phyloP scores from a whole-genome alignment of 2,329 filamentous ascomycete genomes.

The Colletotrichum salicis region DNA sequence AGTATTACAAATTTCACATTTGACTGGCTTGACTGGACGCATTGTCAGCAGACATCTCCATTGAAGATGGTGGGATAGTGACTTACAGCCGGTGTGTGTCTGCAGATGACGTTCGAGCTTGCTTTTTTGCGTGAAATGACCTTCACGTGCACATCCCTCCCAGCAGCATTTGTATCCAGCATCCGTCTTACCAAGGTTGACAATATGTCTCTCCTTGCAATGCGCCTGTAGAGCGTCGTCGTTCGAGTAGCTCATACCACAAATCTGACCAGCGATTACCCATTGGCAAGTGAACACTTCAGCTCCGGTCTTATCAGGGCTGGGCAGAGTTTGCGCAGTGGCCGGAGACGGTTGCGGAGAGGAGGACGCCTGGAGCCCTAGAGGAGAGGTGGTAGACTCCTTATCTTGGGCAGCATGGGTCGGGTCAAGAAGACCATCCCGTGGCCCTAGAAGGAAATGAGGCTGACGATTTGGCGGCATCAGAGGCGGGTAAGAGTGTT shows the following conservation, averaged over 20 bases:
- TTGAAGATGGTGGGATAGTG: not conserved
- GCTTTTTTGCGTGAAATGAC: slow-evolving; percentile 67
- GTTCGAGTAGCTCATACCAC: slow-evolving; percentile 50
- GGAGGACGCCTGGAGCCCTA: not conserved
- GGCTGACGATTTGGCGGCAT: slow-evolving; percentile 1
- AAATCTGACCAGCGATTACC: slow-evolving; percentile 42
- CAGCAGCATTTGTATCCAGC: slow-evolving; percentile 65
- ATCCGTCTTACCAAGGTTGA: slow-evolving; percentile 47
- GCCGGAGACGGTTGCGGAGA: slow-evolving; percentile 6
- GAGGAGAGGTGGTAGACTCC: not conserved
- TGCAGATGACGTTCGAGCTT: slow-evolving; percentile 74
- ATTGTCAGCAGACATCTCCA: slow-evolving; percentile 40
- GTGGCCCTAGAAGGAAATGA: not conserved
- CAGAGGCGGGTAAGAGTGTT: not conserved
- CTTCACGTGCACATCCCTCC: slow-evolving; percentile 64
- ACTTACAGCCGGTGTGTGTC: slow-evolving; percentile 72
- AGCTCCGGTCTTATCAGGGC: not conserved
- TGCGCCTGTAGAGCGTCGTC: slow-evolving; percentile 66
- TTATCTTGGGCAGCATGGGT: not conserved
- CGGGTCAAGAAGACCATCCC: not conserved
- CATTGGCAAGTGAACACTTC: slow-evolving; percentile 47
- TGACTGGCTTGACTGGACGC: slow-evolving; percentile 67
- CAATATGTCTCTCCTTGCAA: slow-evolving; percentile 62
- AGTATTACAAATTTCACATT: slow-evolving; percentile 65
- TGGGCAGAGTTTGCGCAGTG: not conserved